Evolutionary conservation across 345 rosid genomes (phyloP), one percentile per base, ranked within the genome.

Genomic region (Arabis hirsuta): DNA sequence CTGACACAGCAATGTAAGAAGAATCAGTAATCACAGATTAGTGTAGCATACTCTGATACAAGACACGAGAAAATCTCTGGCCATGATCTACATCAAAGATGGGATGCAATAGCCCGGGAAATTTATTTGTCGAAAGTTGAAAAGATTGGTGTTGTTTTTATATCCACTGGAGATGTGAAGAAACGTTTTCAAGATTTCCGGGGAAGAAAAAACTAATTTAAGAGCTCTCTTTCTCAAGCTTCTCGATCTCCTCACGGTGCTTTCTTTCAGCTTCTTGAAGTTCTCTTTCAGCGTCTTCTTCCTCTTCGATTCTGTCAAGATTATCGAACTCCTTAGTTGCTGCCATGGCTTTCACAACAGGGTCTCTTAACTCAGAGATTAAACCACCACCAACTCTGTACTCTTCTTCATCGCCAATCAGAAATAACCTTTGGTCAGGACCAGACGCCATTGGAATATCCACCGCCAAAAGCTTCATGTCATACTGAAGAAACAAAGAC

Each of bases 381-480:
- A 95, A 72, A 57, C 99, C 96, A 43, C 90, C 96, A 34, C 97
- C 96, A 39, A 94, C 77, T 82, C 74, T 83, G 86, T 89, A 89
- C 79, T 87, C 97, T 51, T 88, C 86, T 84, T 94, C 96, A 31
- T 94, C 88, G 0, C 99, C 97, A 57, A 88, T 78, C 60, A 95
- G 65, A 81, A 77, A 87, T 27, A 91, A 42, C 53, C 85, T 78
- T 82, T 95, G 96, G 64, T 95, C 96, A 12, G 97, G 96, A 55
- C 92, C 96, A 48, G 96, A 80, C 55, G 87, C 84, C 92, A 90
- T 87, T 6, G 99, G 97, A 77, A 95, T 84, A 65, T 90, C 96
- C 12, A 95, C 82, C 27, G 96, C 93, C 83, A 95, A 64, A 54
- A 90, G 85, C 79, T 82, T 95, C 87, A 81, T 81, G 66, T 89